Base-by-base conservation (phyloP, 768 basidiomycete genomes). In the Amanita pseudoporphyria region DNA sequence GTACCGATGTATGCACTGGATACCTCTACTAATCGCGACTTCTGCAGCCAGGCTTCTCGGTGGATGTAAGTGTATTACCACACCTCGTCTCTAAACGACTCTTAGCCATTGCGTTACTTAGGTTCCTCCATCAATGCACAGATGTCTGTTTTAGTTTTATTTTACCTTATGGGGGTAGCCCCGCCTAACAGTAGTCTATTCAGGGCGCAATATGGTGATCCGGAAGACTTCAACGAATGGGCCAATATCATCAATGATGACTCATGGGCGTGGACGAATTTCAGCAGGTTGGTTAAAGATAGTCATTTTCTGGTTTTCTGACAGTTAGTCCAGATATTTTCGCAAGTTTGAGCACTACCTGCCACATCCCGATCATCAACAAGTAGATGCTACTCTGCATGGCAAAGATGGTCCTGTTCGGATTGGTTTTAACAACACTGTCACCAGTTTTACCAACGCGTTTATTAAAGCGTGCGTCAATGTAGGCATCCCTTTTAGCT, bases 151-250 rank as follows among this genome's bases (percentile, higher is more conserved):
- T 16, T 6, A 37, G 21, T n/a, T n/a, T n/a, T n/a, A 32, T 22
- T 37, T 26, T 16, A n/a, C 9, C 24, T 24, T 12, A 22, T 7
- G 5, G 21, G 9, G 14, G 3, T 36, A 16, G 26, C n/a, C n/a
- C 21, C 3, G n/a, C n/a, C 38, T 32, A 42, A 16, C n/a, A 24
- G 43, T 9, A 12, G 19, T 32, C 13, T 45, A 21, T 53, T 12
- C 40, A 73, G 76, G 77, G 77, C 75, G 36, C 84, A 86, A 12
- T 77, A 75, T 22, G 81, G 81, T 18, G 70, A 80, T 21, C 82
- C 84, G 3, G 74, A 75, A 1, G 84, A 87, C 57, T 85, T 78
- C 48, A 78, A 85, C 54, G 76, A 84, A 60, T 84, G 81, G 74
- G 78, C 75, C 0, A 58, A 61, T 3, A 72, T 77, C 24, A 66